Evolutionary conservation across 1,284 basidiomycete genomes (phyloP).

Genomic region (Porogramme epimiltina): DNA sequence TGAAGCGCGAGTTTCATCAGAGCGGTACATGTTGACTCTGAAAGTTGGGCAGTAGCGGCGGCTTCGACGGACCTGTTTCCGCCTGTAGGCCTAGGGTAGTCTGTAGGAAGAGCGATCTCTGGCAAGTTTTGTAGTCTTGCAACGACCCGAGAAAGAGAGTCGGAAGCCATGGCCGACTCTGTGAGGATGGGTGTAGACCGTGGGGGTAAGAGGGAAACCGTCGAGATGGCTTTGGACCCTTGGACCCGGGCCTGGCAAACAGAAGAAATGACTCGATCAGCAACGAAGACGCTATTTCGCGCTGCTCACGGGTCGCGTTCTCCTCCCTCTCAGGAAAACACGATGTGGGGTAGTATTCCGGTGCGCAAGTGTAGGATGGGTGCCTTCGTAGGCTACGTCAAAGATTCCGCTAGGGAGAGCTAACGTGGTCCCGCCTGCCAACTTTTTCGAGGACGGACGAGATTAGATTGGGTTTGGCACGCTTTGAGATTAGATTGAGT

Average conservation of each 20-base stretch:
- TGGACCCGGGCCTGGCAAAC: background rate
- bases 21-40: conserved; percentile 68
- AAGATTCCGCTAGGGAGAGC: too few relatives aligned
- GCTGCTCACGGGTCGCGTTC: too few relatives aligned
- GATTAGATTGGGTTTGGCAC: background rate
- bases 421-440: too few relatives aligned
- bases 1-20: conserved; percentile 80
- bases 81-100: conserved; percentile 88
- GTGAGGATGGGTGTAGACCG: background rate
- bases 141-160: conserved; percentile 55
- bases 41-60: conserved; percentile 65
- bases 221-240: background rate
- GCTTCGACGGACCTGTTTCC: conserved; percentile 80
- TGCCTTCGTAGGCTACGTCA: too few relatives aligned
- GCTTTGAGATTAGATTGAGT: background rate
- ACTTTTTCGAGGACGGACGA: background rate
- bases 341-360: too few relatives aligned
- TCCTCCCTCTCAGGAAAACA: too few relatives aligned
- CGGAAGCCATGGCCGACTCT: conserved; percentile 34
- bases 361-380: too few relatives aligned
- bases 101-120: conserved; percentile 92
- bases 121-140: conserved; percentile 77
- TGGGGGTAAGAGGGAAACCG: background rate
- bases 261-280: background rate
- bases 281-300: too few relatives aligned